Percentiles rank a stretch among this genome's conserved stretches.
Evolutionary conservation across 768 basidiomycete genomes (phyloP).

Genomic region (Xerocomus brunneocitrinus): DNA sequence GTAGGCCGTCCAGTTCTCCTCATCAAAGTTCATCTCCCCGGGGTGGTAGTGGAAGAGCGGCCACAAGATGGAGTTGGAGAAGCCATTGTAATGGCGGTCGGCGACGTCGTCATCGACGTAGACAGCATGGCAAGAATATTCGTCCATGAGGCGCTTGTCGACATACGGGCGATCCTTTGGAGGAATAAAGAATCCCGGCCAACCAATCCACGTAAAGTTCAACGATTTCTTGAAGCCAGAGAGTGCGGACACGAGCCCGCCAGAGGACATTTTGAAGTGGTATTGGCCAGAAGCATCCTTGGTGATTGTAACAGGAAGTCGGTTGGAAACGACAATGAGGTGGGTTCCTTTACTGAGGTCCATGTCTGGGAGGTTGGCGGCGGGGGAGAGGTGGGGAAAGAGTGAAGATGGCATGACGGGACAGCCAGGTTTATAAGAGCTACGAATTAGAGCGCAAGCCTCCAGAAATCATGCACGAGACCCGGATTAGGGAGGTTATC

Average conservation of each 20-base stretch:
- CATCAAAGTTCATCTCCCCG: conserved; percentile 99
- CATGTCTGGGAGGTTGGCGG: conserved; percentile 38
- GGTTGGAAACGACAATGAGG: conserved; percentile 93
- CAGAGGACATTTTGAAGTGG: conserved; percentile 99
- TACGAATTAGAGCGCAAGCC: conserved; percentile 13
- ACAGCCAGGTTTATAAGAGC: conserved; percentile 25
- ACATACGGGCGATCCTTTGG: conserved; percentile 86
- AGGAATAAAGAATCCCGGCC: conserved; percentile 94
- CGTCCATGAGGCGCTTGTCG: conserved; percentile 88
- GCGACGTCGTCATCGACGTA: conserved; percentile 97
- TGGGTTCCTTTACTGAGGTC: conserved; percentile 50
- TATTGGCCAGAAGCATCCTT: conserved; percentile 91
- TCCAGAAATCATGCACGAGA: conserved; percentile 19
- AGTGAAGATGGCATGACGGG: conserved; percentile 24
- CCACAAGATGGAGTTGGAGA: conserved; percentile 99
- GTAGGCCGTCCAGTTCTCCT: conserved; percentile 97
- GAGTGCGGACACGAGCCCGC: conserved; percentile 95
- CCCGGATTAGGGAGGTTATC: conserved; percentile 33
- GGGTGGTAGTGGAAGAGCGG: conserved; percentile 99
- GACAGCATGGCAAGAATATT: conserved; percentile 96
- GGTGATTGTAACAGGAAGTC: conserved; percentile 92
- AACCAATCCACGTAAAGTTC: conserved; percentile 97
- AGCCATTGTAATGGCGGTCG: conserved; percentile 97
- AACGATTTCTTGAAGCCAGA: conserved; percentile 98
- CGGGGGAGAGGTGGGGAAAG: conserved; percentile 21